Base-by-base conservation (phyloP, 768 basidiomycete genomes). In the Tricholoma saponaceum region DNA sequence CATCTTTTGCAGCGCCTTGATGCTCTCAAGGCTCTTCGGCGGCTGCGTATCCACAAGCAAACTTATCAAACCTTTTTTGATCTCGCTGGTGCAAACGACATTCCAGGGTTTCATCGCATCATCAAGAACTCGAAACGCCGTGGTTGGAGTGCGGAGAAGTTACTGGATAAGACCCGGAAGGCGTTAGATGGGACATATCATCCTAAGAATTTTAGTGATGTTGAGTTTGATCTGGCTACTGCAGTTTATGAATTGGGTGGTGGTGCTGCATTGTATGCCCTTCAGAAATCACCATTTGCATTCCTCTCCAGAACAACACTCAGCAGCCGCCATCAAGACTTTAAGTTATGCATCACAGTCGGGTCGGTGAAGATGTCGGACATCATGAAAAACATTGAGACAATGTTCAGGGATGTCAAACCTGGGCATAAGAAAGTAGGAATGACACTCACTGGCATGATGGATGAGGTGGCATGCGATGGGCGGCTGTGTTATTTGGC, bases 161-260 rank as follows among this genome's bases (percentile, higher is more conserved):
- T 71, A 16, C 55, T 69, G 7, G 35, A 56, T 8, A 61, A 54
- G 50, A 57, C 59, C n/a, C 22, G 59, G 43, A 47, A 51, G 4
- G 63, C 64, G 4, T 9, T 63, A 2, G 33, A 46, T 3, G 67
- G 68, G 1, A 41, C 44, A n/a, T 72, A 72, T 51, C 51, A 41
- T 9, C 55, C 68, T 0, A 13, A 46, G 6, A 65, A 60, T 52
- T 72, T 57, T 51, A 58, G 50, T 14, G 56, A 66, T 7, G 22
- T 62, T 4, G 66, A 73, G 47, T 35, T 52, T 25, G 66, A 70
- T 35, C 63, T 72, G 5, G 60, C 68, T 9, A 63, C 61, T 2
- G 56, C 62, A 1, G 46, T 67, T 0, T 69, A 68, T 50, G 66
- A 68, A 32, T 59, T 70, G n/a, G 71, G 72, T 37, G 72, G 71